phyloP scores from a whole-genome alignment of 2,329 filamentous ascomycete genomes.

The Helicocarpus griseus region DNA sequence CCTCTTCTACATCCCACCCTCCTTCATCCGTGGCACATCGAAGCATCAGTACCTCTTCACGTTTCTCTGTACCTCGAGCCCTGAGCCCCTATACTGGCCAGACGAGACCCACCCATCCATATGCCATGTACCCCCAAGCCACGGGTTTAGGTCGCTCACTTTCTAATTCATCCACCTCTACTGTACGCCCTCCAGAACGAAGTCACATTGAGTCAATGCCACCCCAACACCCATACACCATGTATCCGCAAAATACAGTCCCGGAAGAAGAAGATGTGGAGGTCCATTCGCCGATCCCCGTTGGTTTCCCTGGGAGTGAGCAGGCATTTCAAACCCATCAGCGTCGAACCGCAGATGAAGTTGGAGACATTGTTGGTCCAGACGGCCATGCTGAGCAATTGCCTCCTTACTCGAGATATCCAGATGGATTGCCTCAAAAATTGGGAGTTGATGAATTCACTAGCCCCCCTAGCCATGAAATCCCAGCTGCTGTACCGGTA shows the following conservation, averaged over 20 bases:
- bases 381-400: slow-evolving; percentile 85
- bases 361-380: slow-evolving; percentile 76
- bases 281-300: slow-evolving; percentile 40
- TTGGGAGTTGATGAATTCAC: slow-evolving; percentile 26
- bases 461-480: slow-evolving; percentile 33
- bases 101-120: slow-evolving; percentile 70
- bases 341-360: slow-evolving; percentile 60
- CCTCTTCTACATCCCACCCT: slow-evolving; percentile 9
- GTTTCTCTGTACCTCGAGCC: slow-evolving; percentile 36
- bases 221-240: slow-evolving; percentile 73
- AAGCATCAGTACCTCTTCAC: slow-evolving; percentile 36
- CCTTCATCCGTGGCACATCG: slow-evolving; percentile 27
- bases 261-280: slow-evolving; percentile 44
- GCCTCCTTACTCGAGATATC: slow-evolving; percentile 84
- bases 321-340: slow-evolving; percentile 61
- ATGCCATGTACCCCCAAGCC: slow-evolving; percentile 72
- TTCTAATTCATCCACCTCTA: slow-evolving; percentile 64
- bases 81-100: slow-evolving; percentile 61
- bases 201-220: slow-evolving; percentile 53
- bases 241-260: slow-evolving; percentile 74
- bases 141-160: slow-evolving; percentile 47
- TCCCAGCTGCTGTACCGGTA: slow-evolving; percentile 13
- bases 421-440: slow-evolving; percentile 61
- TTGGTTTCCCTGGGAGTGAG: slow-evolving; percentile 64
- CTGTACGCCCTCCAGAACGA: slow-evolving; percentile 48